Percentiles rank a stretch among this genome's conserved stretches.
Conservation (phyloP, 1,284 basidiomycete genomes). For the Tylopilus sp. region DNA sequence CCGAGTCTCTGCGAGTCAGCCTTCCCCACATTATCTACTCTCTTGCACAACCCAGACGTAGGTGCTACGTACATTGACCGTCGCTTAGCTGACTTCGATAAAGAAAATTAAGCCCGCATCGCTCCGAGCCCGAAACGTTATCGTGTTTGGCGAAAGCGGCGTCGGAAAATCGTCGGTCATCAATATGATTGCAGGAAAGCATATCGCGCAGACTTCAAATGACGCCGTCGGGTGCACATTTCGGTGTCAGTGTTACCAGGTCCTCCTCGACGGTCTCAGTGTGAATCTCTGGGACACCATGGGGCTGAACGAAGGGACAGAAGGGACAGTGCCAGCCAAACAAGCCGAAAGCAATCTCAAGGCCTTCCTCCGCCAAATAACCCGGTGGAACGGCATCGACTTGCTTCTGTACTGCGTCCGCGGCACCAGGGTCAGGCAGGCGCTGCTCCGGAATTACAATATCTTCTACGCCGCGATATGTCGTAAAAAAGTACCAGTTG, state of each 20-base stretch:
- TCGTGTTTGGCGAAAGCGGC: conserved; percentile 31
- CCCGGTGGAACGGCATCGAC: conserved; percentile 26
- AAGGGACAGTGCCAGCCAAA: conserved; percentile 22
- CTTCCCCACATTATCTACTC: conserved; percentile 1
- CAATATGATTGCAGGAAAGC: conserved; percentile 27
- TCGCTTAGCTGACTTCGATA: not conserved
- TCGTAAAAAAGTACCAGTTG: conserved; percentile 31
- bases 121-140: conserved; percentile 23
- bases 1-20: conserved; percentile 13
- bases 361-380: conserved; percentile 26
- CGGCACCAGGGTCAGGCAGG: conserved; percentile 28
- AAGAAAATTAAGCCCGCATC: conserved; percentile 10
- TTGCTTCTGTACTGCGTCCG: conserved; percentile 36
- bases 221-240: conserved; percentile 29
- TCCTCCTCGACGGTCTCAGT: conserved; percentile 13
- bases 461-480: conserved; percentile 31
- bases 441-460: conserved; percentile 30
- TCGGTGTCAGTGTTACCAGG: conserved; percentile 16
- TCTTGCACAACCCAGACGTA: conserved; percentile 10
- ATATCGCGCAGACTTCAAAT: conserved; percentile 26
- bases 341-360: conserved; percentile 26
- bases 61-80: conserved; percentile 1
- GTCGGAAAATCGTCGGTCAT: conserved; percentile 34
- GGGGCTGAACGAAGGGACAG: conserved; percentile 29
- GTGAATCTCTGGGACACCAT: conserved; percentile 33